Conservation (phyloP, 345 rosid species). For the Passiflora organensis region DNA sequence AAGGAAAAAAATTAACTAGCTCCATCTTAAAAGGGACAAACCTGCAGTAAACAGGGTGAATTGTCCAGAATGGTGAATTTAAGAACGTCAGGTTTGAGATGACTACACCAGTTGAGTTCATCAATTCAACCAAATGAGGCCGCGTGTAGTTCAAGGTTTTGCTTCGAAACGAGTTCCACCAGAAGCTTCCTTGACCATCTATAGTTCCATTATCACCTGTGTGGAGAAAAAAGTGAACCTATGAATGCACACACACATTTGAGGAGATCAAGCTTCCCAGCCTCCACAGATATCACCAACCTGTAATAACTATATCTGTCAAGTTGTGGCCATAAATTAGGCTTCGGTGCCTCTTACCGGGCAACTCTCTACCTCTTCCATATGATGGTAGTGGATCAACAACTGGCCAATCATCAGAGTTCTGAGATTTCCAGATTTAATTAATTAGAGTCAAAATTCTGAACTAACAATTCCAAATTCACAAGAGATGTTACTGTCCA, state of each 20-base stretch:
- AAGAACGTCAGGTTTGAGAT: constrained; percentile 86
- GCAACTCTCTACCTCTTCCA: constrained; percentile 92
- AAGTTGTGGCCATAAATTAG: constrained; percentile 84
- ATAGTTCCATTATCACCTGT: constrained; percentile 91
- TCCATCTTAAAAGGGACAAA: constrained; percentile 25
- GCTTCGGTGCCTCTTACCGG: constrained; percentile 83
- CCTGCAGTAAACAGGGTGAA: constrained; percentile 99
- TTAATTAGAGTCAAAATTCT: constrained; percentile 7
- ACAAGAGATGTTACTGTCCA: constrained; percentile 4
- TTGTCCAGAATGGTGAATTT: constrained; percentile 94
- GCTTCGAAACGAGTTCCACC: constrained; percentile 84
- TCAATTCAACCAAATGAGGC: constrained; percentile 92
- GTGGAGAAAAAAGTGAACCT: constrained; percentile 14
- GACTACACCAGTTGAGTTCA: constrained; percentile 70
- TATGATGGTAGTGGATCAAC: constrained; percentile 94
- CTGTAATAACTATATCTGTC: constrained; percentile 90
- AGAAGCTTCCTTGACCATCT: constrained; percentile 88
- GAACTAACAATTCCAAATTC: not conserved
- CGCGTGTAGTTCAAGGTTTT: constrained; percentile 74
- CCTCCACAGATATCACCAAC: constrained; percentile 31
- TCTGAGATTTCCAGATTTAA: constrained; percentile 37
- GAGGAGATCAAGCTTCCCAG: not conserved
- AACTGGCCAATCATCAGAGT: constrained; percentile 81
- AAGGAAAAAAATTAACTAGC: constrained; percentile 10
- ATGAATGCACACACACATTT: constrained; percentile 11